These are phyloP conservation scores for Annulohypoxylon nitens DNA, from an alignment of 495 filamentous ascomycete genomes.

Conservation along the genomic window DNA sequence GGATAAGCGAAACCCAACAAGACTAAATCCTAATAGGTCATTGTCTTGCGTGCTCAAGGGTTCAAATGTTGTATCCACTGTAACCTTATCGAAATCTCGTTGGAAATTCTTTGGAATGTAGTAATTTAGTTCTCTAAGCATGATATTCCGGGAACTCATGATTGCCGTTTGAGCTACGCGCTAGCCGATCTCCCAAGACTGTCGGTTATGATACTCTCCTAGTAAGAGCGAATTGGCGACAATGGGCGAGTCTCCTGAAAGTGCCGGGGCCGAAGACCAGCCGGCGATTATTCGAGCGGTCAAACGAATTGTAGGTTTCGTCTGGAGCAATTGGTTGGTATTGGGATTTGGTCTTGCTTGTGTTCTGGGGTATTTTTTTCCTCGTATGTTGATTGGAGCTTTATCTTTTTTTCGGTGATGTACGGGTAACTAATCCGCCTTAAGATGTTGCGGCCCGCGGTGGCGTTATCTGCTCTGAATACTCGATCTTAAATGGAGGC, in stretches of 20 bases:
- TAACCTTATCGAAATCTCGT: slow-evolving; percentile 23
- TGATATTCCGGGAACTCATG: slow-evolving; percentile 5
- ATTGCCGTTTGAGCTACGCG: neutral
- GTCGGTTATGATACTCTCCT: slow-evolving; percentile 8
- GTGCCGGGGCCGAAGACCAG: slow-evolving; percentile 33
- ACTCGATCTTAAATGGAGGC: slow-evolving; percentile 67
- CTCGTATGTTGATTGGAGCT: slow-evolving; percentile 48
- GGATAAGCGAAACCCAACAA: slow-evolving; percentile 35
- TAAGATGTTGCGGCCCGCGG: slow-evolving; percentile 65
- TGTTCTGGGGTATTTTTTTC: slow-evolving; percentile 66
- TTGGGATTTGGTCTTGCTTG: slow-evolving; percentile 67
- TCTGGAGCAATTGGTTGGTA: slow-evolving; percentile 69
- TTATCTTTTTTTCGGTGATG: neutral
- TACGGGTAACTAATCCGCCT: slow-evolving; percentile 21
- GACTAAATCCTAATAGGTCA: slow-evolving; percentile 20
- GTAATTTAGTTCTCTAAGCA: neutral
- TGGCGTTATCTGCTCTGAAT: slow-evolving; percentile 66
- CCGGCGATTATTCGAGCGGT: slow-evolving; percentile 29
- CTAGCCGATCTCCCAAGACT: neutral
- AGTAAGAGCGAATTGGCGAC: slow-evolving; percentile 3
- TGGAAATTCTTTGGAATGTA: slow-evolving; percentile 5
- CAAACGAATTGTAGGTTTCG: slow-evolving; percentile 49
- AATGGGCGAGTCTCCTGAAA: slow-evolving; percentile 24
- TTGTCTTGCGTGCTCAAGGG: slow-evolving; percentile 22
- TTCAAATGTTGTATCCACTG: slow-evolving; percentile 25